phyloP scores from a whole-genome alignment of 768 basidiomycete species.

The Lactarius quietus region DNA sequence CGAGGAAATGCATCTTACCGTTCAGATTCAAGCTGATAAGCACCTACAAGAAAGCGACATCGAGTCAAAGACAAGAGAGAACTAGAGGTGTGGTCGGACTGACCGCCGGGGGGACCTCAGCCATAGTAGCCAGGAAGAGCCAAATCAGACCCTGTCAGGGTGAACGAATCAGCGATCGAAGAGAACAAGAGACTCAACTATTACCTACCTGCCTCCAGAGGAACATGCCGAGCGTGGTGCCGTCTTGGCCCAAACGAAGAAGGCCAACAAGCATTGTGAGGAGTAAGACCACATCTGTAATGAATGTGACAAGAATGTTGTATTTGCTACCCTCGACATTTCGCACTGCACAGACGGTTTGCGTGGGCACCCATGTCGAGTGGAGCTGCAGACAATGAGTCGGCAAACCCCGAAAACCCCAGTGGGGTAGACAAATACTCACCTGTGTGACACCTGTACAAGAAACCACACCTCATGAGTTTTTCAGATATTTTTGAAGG shows the following conservation, averaged over 20 bases:
- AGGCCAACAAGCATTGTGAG: slow-evolving; percentile 10
- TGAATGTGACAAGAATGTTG: background rate
- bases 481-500: background rate
- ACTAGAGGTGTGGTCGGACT: background rate
- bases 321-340: background rate
- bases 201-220: slow-evolving; percentile 15
- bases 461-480: too few relatives aligned
- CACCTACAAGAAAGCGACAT: background rate
- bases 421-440: background rate
- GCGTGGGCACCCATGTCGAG: background rate
- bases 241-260: background rate
- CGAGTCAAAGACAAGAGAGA: background rate
- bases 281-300: slow-evolving; percentile 7
- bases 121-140: background rate
- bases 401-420: background rate
- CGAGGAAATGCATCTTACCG: too few relatives aligned
- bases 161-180: background rate
- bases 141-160: background rate
- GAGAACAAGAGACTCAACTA: background rate
- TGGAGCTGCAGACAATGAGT: background rate
- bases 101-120: background rate
- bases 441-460: background rate
- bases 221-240: background rate
- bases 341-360: background rate
- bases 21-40: too few relatives aligned